These are phyloP conservation scores for Bromus sterilis DNA, from an alignment of 176 grass and related monocot genomes.

Conservation along the genomic window DNA sequence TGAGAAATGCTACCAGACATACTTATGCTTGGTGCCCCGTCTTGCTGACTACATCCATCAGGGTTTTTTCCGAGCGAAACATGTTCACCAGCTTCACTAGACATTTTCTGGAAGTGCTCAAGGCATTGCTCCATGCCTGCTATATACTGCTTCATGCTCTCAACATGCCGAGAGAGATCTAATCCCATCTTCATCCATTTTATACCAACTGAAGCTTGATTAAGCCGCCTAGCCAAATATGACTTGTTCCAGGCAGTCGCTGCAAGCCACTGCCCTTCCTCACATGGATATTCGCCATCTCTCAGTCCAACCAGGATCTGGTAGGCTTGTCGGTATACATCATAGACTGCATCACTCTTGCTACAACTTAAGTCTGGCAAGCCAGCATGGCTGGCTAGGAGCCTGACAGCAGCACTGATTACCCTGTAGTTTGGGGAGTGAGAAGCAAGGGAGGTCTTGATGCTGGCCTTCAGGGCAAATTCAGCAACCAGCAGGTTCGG, in stretches of 20 bases:
- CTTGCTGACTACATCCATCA: constrained; percentile 32
- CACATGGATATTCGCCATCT: constrained; percentile 66
- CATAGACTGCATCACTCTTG: constrained; percentile 58
- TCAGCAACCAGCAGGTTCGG: constrained; percentile 62
- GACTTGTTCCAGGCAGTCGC: constrained; percentile 81
- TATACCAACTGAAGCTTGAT: constrained; percentile 46
- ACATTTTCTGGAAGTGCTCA: constrained; percentile 46
- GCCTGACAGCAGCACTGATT: constrained; percentile 61
- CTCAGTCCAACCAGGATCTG: constrained; percentile 82
- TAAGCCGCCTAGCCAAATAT: constrained; percentile 41
- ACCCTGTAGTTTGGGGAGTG: constrained; percentile 63
- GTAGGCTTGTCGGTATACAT: constrained; percentile 69
- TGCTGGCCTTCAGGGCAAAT: constrained; percentile 58
- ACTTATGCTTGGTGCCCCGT: constrained; percentile 24
- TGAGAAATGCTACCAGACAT: constrained; percentile 39
- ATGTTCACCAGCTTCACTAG: constrained; percentile 27
- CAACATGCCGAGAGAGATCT: constrained; percentile 62
- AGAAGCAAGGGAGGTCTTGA: constrained; percentile 53
- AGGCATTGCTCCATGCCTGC: constrained; percentile 57
- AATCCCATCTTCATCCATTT: constrained; percentile 91
- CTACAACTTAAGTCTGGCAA: constrained; percentile 42
- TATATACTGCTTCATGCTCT: constrained; percentile 62
- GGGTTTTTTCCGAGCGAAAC: background rate
- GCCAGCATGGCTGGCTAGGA: constrained; percentile 53
- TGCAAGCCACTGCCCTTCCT: constrained; percentile 86